Evolutionary conservation across 495 filamentous ascomycete genomes (phyloP).

Genomic region (Talaromyces thailandensis): DNA sequence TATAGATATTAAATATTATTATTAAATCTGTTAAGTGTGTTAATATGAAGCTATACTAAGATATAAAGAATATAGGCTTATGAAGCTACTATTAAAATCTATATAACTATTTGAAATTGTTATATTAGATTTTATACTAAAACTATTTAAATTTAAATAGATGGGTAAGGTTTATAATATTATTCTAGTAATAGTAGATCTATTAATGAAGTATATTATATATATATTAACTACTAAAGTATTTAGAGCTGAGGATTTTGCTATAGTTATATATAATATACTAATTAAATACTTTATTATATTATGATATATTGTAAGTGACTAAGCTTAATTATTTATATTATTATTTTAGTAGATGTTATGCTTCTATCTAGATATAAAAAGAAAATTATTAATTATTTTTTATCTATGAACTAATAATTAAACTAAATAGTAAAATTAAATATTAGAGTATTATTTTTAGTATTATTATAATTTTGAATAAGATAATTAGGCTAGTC

Average conservation of each 20-base stretch:
- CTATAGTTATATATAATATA: constrained; percentile 2
- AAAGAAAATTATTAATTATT: too few relatives aligned
- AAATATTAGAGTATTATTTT: constrained; percentile 14
- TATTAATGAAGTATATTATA: constrained; percentile 7
- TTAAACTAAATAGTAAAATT: constrained; percentile 12
- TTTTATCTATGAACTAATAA: constrained; percentile 5
- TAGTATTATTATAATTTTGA: constrained; percentile 11
- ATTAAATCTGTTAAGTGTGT: not conserved
- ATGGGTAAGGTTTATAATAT: not conserved
- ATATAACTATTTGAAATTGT: constrained; percentile 6
- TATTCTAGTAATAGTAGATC: constrained; percentile 12
- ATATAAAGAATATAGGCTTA: constrained; percentile 7
- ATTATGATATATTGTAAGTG: not conserved
- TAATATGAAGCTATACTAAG: not conserved
- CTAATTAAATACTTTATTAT: not conserved
- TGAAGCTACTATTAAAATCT: constrained; percentile 3
- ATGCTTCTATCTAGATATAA: constrained; percentile 5
- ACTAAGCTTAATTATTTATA: constrained; percentile 4
- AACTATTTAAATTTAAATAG: not conserved
- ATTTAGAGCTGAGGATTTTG: not conserved
- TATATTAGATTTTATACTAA: constrained; percentile 13
- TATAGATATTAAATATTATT: too few relatives aligned
- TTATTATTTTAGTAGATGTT: constrained; percentile 4
- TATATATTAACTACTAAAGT: constrained; percentile 6
- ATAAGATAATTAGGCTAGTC: constrained; percentile 13